Evolutionary conservation across 345 rosid genomes (phyloP), one percentile per base, ranked within the genome.

Genomic region (Heritiera littoralis): DNA sequence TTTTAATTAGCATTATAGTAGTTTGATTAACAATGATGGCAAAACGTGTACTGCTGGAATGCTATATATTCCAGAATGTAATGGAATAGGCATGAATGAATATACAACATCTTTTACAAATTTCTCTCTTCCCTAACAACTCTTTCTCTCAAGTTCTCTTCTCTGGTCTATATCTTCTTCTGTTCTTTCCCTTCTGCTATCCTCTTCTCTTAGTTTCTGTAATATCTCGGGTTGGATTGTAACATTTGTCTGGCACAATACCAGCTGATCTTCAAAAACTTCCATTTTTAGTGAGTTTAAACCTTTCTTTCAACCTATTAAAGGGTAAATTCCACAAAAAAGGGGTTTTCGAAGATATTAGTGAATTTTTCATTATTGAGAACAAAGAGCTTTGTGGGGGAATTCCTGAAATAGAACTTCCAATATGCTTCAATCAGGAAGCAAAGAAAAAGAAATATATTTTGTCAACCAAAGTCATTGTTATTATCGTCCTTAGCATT

Each of bases 301-400:
- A 87, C 64, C 68, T 85, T 9, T 87, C 92, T 64, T 78, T 76
- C 23, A 89, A 89, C 14, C 35, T 83, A 46, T 79, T 89, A 0
- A 86, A 87, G 48, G 89, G 90, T 6, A 79, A 67, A 41, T 86
- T 17, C 89, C 87, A 4, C 7, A 5, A n/a, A 7, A 15, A 51
- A 59, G 88, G 92, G 14, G 55, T 81, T 2, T 87, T 87, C 68
- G 35, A 9, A 63, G 82, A 85, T 72, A 69, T 63, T 1, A 87
- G 85, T 72, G 84, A 60, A 10, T 8, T 79, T 28, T 81, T 77
- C 0, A 13, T 89, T 38, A 3, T 11, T 0, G 87, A 86, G 7
- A 87, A 86, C n/a, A 28, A 5, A n/a, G 67, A 80, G 28, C 85
- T 87, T n/a, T 87, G 86, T 64, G 86, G 88, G 5, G 89, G 88